Base-by-base conservation (phyloP, 2,329 filamentous ascomycete genomes). In the Huntiella moniliformis region DNA sequence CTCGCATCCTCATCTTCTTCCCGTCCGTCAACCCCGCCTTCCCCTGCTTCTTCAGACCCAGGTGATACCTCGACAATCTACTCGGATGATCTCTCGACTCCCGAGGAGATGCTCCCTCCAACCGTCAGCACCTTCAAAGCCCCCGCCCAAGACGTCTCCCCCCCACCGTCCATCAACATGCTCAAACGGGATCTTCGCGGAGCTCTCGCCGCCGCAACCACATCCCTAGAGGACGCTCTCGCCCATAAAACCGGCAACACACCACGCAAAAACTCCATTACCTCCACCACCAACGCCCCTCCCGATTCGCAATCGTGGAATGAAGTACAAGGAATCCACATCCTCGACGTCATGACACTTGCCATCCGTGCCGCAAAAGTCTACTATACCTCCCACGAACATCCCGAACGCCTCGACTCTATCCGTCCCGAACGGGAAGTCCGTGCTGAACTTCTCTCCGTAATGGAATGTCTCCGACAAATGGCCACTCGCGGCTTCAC, bases 51-150 rank as follows among this genome's bases (percentile, higher is more conserved):
- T 4, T 34, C 38, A 13, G 7, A 37, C 33, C 37, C 36, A n/a
- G 17, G 16, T 5, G 46, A 49, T 22, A 42, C 47, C 18, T 49
- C 47, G 5, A 46, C 44, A 22, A 7, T 46, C 11, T 50, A 45
- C 43, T 46, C 49, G 5, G 71, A 67, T 51, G 68, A 68, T 51
- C 71, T 66, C 41, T 73, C 76, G 38, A 73, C 77, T 45, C 73
- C 74, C 55, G 72, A 74, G 31, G 82, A 85, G 49, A 88, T 98
- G 76, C 75, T 95, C 3, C 88, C 91, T n/a, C 91, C 91, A 0
- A 98, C 91, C 0, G 85, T 88, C 36, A 95, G 87, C 68, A 98
- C 91, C 3, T 98, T 96, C 61, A 86, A 83, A 53, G 77, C 86
- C 56, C 79, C 82, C 54, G 79, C 84, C 50, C 83, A 86, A 55